Evolutionary conservation across 164 flowering plant species (phyloP).

Genomic region (Cinnamomum chago): DNA sequence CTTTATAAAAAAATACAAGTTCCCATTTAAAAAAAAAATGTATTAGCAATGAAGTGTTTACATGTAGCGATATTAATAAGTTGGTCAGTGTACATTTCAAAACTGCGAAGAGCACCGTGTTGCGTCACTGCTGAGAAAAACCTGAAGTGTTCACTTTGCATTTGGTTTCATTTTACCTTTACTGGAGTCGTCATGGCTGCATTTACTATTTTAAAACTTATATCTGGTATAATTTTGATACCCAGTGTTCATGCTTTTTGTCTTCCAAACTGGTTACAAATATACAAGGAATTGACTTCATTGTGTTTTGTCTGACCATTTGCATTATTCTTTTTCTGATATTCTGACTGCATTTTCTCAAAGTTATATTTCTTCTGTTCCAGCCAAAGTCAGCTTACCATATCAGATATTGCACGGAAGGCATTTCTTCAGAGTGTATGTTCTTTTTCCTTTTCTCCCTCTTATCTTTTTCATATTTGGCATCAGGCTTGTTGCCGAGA

Average conservation of each 20-base stretch:
- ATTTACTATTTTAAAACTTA: neutral
- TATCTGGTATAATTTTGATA: neutral
- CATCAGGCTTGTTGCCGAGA: neutral
- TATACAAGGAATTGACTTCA: neutral
- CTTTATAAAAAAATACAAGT: too few relatives aligned
- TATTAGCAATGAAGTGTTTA: too few relatives aligned
- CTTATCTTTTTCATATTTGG: neutral
- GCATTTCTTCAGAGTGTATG: conserved; percentile 98
- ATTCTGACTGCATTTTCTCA: neutral
- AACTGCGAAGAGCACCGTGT: too few relatives aligned
- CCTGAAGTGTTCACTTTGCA: neutral
- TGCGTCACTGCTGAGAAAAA: neutral
- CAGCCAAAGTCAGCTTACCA: conserved; percentile 56
- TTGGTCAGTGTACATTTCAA: too few relatives aligned
- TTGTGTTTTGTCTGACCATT: neutral
- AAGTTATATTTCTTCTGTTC: conserved; percentile 10
- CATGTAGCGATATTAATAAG: too few relatives aligned
- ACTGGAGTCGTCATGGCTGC: neutral
- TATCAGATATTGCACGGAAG: conserved; percentile 66
- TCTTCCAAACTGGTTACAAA: neutral
- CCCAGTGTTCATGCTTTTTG: neutral
- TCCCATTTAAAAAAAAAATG: too few relatives aligned
- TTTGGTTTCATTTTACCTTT: neutral
- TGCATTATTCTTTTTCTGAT: neutral
- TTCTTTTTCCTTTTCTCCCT: conserved; percentile 1